These are phyloP conservation scores for Schwanniomyces etchellsii DNA, from an alignment of 1,139 yeast species.

Conservation along the genomic window DNA sequence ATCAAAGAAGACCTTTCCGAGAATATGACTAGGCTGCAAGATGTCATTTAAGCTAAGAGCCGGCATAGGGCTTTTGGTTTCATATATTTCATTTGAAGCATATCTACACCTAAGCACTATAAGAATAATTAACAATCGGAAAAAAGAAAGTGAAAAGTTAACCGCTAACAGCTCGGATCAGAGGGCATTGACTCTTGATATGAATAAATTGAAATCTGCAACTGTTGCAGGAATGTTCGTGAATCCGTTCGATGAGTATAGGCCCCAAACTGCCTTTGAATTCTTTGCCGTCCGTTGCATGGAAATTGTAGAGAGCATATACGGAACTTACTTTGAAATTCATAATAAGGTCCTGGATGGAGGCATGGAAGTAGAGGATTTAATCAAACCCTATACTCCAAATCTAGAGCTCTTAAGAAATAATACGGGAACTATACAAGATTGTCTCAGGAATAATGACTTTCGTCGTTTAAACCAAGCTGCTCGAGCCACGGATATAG, in stretches of 20 bases:
- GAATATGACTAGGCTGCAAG: too few relatives aligned
- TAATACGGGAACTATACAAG: constrained; percentile 25
- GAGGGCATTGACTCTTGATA: constrained; percentile 14
- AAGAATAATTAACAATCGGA: constrained; percentile 49
- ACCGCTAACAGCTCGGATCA: not conserved
- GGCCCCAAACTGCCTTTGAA: constrained; percentile 86
- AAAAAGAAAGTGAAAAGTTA: constrained; percentile 25
- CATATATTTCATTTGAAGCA: constrained; percentile 65
- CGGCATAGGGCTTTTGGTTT: constrained; percentile 46
- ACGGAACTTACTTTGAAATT: constrained; percentile 54
- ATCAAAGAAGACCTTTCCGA: too few relatives aligned
- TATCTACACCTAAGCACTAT: constrained; percentile 55
- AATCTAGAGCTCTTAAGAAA: constrained; percentile 40
- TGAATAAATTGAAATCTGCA: constrained; percentile 39
- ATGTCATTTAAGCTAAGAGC: not conserved
- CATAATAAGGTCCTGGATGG: constrained; percentile 48
- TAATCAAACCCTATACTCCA: constrained; percentile 58
- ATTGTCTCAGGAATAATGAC: constrained; percentile 15
- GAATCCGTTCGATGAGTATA: constrained; percentile 87
- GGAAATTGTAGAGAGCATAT: constrained; percentile 62
- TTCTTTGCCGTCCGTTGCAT: constrained; percentile 65
- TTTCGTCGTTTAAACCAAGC: constrained; percentile 3
- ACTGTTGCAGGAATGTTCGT: constrained; percentile 75
- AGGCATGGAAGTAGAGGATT: constrained; percentile 38
- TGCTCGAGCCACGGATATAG: constrained; percentile 4